Evolutionary conservation across 768 basidiomycete species (phyloP).

Genomic region (Candolleomyces eurysporus): DNA sequence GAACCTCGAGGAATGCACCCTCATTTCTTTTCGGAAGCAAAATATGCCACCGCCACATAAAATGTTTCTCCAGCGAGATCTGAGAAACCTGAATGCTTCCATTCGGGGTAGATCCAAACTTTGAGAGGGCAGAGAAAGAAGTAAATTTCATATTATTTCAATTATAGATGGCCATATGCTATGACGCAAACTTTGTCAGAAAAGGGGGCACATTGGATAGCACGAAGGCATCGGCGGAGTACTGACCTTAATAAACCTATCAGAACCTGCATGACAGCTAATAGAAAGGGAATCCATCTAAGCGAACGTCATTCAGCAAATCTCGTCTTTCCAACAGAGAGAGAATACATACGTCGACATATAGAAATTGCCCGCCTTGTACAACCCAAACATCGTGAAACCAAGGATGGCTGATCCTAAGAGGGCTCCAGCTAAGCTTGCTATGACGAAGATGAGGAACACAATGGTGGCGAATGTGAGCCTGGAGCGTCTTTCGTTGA

Average conservation of each 20-base stretch:
- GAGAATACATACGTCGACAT: conserved; percentile 46
- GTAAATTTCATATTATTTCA: conserved; percentile 32
- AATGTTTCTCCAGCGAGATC: no score
- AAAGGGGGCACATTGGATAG: not conserved
- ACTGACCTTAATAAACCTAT: conserved; percentile 40
- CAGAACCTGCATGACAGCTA: conserved; percentile 42
- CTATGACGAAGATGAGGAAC: conserved; percentile 36
- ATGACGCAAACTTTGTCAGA: conserved; percentile 1
- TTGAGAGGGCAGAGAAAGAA: not conserved
- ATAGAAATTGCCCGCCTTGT: conserved; percentile 41
- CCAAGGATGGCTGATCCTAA: conserved; percentile 47
- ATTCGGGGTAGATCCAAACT: not conserved
- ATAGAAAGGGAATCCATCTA: conserved; percentile 48
- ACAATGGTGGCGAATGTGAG: conserved; percentile 47
- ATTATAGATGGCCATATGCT: conserved; percentile 47
- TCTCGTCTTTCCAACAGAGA: not conserved
- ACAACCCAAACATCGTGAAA: conserved; percentile 44
- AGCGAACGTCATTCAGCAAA: not conserved
- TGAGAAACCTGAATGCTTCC: not conserved
- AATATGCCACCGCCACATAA: no score
- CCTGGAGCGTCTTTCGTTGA: conserved; percentile 41
- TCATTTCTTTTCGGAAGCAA: no score
- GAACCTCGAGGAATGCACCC: no score
- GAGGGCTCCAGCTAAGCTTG: conserved; percentile 45
- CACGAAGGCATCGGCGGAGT: not conserved